phyloP scores from a whole-genome alignment of 2,329 filamentous ascomycete species.

The Pezicula rhizophila region DNA sequence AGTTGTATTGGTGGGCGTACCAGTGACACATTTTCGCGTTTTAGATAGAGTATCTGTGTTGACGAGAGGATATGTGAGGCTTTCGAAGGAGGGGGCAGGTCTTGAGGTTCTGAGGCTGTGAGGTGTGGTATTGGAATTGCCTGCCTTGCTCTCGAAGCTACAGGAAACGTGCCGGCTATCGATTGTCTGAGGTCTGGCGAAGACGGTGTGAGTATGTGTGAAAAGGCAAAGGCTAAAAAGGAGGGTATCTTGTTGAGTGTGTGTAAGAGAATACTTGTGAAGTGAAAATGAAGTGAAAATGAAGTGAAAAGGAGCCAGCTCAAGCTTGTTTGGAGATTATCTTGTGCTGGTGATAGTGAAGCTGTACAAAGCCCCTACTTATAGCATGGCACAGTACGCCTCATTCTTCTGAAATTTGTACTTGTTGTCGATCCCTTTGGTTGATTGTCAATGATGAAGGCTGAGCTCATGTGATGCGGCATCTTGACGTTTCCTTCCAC shows the following conservation, averaged over 20 bases:
- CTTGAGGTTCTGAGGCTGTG: not conserved
- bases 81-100: not conserved
- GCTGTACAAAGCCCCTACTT: slow-evolving; percentile 8
- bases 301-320: not conserved
- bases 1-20: slow-evolving; percentile 24
- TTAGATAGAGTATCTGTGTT: not conserved
- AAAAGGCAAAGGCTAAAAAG: too few species aligned
- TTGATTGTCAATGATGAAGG: not conserved
- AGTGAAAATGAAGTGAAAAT: too few species aligned
- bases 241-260: too few species aligned
- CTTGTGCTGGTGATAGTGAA: not conserved
- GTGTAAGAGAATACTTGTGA: too few species aligned
- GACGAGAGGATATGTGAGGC: not conserved
- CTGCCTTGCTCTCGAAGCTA: too few species aligned
- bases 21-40: slow-evolving; percentile 22
- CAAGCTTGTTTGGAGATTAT: not conserved
- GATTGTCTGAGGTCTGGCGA: too few species aligned
- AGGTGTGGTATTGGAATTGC: too few species aligned
- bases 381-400: slow-evolving; percentile 9
- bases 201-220: too few species aligned
- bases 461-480: slow-evolving; percentile 8
- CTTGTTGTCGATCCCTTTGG: not conserved
- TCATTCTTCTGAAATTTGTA: slow-evolving; percentile 3
- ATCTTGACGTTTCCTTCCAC: slow-evolving; percentile 7
- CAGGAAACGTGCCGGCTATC: too few species aligned